A percentile compares a stretch with the other conserved stretches of the same genome.
Evolutionary conservation across 345 rosid genomes (phyloP).

Genomic region (Eucalyptus fibrosa): DNA sequence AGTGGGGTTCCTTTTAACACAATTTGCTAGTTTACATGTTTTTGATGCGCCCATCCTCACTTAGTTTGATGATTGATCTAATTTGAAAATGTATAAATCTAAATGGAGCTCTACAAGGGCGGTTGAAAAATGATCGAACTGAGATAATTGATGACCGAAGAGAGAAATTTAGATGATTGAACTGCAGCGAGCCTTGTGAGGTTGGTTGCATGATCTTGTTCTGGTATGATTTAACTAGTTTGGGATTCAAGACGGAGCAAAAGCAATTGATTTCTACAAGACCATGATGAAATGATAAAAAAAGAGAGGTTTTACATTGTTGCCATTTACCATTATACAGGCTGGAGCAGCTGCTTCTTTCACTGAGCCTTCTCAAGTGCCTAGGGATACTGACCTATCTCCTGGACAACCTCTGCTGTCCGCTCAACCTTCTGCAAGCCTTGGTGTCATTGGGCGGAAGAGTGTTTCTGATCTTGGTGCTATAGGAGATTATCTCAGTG

Average conservation of each 20-base stretch:
- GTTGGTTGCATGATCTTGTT: not conserved
- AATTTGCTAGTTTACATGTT: not conserved
- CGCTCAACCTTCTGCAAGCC: slow-evolving; percentile 56
- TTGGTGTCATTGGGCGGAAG: slow-evolving; percentile 92
- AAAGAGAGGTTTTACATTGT: not conserved
- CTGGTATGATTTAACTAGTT: not conserved
- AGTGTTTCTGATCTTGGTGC: slow-evolving; percentile 80
- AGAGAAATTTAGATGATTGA: not conserved
- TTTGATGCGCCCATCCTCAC: not conserved
- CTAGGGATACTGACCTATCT: slow-evolving; percentile 68
- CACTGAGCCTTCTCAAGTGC: slow-evolving; percentile 56
- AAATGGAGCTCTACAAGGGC: not conserved
- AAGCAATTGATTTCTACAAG: not conserved
- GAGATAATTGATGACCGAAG: not conserved
- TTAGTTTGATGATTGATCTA: not conserved
- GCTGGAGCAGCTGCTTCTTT: slow-evolving; percentile 47
- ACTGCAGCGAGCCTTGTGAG: not conserved
- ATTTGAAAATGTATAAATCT: not conserved
- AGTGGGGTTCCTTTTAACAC: not conserved
- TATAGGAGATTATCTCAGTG: slow-evolving; percentile 57
- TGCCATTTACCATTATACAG: slow-evolving; percentile 3
- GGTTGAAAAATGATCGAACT: not conserved
- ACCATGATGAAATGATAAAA: not conserved
- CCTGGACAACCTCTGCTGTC: slow-evolving; percentile 90
- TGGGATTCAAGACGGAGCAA: not conserved